Evolutionary conservation across 352 stramenopile genomes (phyloP).

Genomic region (Thalassiosira allenii): DNA sequence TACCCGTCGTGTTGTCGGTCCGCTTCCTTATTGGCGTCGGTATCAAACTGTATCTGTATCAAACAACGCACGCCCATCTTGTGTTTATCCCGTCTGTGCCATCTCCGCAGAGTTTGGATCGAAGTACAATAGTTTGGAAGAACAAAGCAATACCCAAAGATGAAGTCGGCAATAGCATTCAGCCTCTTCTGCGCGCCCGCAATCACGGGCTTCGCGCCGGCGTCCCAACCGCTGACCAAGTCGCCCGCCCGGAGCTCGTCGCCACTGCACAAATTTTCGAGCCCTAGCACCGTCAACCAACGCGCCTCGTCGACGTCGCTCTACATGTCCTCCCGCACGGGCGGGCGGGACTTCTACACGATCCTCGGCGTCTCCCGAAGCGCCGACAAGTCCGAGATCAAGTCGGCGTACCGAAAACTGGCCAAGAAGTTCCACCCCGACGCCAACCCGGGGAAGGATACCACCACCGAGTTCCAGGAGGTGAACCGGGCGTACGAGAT

Average conservation of each 20-base stretch:
- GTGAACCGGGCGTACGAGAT: constrained; percentile 95
- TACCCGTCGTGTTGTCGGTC: too few relatives aligned
- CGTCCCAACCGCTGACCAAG: constrained; percentile 13
- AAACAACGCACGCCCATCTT: too few relatives aligned
- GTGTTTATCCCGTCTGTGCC: too few relatives aligned
- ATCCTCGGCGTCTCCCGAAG: constrained; percentile 87
- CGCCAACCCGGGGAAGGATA: constrained; percentile 88
- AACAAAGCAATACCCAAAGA: too few relatives aligned
- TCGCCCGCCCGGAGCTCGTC: not conserved
- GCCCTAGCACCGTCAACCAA: not conserved
- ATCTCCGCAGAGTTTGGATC: too few relatives aligned
- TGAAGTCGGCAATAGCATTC: too few relatives aligned
- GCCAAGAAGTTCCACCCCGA: constrained; percentile 87
- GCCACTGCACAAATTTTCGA: not conserved
- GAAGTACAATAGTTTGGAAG: too few relatives aligned
- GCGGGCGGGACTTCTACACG: constrained; percentile 92
- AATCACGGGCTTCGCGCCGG: constrained; percentile 48
- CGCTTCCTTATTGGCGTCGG: too few relatives aligned
- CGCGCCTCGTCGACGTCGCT: constrained; percentile 35
- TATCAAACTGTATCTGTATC: too few relatives aligned
- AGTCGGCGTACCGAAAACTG: constrained; percentile 92
- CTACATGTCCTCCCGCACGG: constrained; percentile 86
- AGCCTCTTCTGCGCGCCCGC: too few relatives aligned
- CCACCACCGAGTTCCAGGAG: constrained; percentile 93
- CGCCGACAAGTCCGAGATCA: constrained; percentile 94